Evolutionary conservation across 257 asterid species (phyloP), one percentile per base, ranked within the genome.

Genomic region (Scutellaria galericulata): DNA sequence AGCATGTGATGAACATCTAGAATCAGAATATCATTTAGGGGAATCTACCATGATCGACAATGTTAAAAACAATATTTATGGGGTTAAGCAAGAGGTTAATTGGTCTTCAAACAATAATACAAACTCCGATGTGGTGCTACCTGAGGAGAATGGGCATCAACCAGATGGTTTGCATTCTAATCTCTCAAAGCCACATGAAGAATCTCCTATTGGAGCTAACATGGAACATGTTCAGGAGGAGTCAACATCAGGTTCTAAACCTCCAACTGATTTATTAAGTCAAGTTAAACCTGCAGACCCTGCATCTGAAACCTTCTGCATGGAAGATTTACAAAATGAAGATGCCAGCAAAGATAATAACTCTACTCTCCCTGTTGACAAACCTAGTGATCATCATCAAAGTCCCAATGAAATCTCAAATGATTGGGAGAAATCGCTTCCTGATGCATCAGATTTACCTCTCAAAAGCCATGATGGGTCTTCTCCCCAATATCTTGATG

Each of bases 1-100:
- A 7, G 95, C 96, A 4, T 86, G 88, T 46, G 97, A 90, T 75
- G 97, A 94, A 60, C 96, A 82, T 79, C 63, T 84, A 69, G 99
- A 90, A 73, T 69, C 83, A 40, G 99, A 89, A 78, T 78, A 84
- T 73, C 91, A 73, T 73, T 40, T 88, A 77, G 64, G 72, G 40
- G 93, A 75, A 71, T 68, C 79, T 77, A 69, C 81, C 10, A 58
- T 62, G 79, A 83, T 65, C 44, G 83, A 74, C 66, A 83, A 79
- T 79, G 80, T 76, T 42, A 72, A 72, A 42, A 80, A 67, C 62
- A 55, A 24, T 61, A 50, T 58, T 59, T 66, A 55, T 56, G 86
- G 31, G 72, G 79, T 74, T 80, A 80, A 78, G 65, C 82, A 82
- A 60, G 76, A 80, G 54, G 79, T 37, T 10, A 77, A 75, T 75